Conservation (phyloP, 31 red algal genomes). For the Bonnemaisonia californica region DNA sequence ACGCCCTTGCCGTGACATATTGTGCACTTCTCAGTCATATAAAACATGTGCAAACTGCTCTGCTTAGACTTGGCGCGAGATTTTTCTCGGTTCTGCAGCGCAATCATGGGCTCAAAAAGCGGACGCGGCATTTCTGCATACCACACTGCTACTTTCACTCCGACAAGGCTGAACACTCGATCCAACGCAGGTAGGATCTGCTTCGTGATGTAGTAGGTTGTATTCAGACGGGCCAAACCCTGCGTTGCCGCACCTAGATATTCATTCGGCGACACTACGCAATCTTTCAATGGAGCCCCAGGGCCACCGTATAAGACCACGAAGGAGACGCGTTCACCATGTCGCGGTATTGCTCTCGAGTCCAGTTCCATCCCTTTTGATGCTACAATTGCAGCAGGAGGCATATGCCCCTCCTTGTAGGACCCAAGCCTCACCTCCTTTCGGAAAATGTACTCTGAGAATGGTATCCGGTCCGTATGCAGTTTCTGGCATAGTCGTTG, state of each 20-base stretch:
- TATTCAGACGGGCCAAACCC: slow-evolving; percentile 61
- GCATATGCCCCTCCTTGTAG: slow-evolving; percentile 73
- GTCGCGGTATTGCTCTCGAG: slow-evolving; percentile 67
- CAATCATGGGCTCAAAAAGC: slow-evolving; percentile 25
- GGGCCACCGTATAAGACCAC: slow-evolving; percentile 82
- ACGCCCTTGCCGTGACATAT: slow-evolving; percentile 55
- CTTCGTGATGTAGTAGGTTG: slow-evolving; percentile 95
- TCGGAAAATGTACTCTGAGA: slow-evolving; percentile 84
- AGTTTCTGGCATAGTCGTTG: slow-evolving; percentile 68
- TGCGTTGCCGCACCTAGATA: slow-evolving; percentile 36
- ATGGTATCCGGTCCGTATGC: slow-evolving; percentile 48
- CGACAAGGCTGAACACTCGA: slow-evolving; percentile 70
- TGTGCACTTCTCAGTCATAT: slow-evolving; percentile 45
- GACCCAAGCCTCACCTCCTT: slow-evolving; percentile 79
- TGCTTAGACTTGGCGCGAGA: slow-evolving; percentile 33
- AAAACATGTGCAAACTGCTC: slow-evolving; percentile 52
- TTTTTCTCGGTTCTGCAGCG: background rate
- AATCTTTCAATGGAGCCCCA: slow-evolving; percentile 81
- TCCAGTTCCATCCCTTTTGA: slow-evolving; percentile 62
- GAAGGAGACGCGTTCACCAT: slow-evolving; percentile 92
- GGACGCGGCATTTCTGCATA: slow-evolving; percentile 76
- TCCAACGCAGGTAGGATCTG: slow-evolving; percentile 88
- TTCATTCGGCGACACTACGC: slow-evolving; percentile 74
- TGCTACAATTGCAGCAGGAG: slow-evolving; percentile 90
- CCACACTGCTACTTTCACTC: slow-evolving; percentile 69